Evolutionary conservation across 2,329 filamentous ascomycete species (phyloP).

Genomic region (Harringtonia aguacate): DNA sequence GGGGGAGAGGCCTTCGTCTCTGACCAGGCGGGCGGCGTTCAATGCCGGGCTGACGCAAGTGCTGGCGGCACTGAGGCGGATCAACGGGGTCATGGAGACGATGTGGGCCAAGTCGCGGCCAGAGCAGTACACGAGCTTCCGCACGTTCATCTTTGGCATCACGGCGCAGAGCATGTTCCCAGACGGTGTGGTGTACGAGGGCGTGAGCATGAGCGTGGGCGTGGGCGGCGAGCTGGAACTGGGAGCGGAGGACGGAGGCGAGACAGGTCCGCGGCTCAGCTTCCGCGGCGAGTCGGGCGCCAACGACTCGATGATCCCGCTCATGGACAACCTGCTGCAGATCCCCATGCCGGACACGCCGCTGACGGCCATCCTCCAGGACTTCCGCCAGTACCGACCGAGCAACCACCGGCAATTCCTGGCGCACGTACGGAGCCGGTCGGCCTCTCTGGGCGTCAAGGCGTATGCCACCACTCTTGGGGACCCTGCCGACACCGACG

Average conservation of each 20-base stretch:
- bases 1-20: background rate
- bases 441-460: constrained; percentile 40
- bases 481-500: constrained; percentile 10
- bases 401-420: constrained; percentile 84
- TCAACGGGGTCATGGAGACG: constrained; percentile 72
- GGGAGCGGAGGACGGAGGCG: constrained; percentile 12
- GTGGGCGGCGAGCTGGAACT: constrained; percentile 38
- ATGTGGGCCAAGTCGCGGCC: constrained; percentile 89
- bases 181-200: constrained; percentile 80
- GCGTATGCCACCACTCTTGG: constrained; percentile 48
- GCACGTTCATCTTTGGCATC: constrained; percentile 95
- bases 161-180: constrained; percentile 92
- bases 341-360: constrained; percentile 84
- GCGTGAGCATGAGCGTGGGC: too few species aligned
- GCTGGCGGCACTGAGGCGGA: constrained; percentile 52
- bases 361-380: constrained; percentile 74
- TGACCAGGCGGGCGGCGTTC: constrained; percentile 44
- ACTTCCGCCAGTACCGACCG: constrained; percentile 84
- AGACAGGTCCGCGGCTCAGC: constrained; percentile 45
- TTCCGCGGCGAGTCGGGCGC: constrained; percentile 91
- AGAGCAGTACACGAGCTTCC: constrained; percentile 75
- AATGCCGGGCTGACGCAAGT: constrained; percentile 54
- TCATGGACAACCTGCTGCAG: constrained; percentile 79
- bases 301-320: constrained; percentile 88
- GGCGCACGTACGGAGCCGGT: constrained; percentile 50